Base-by-base conservation (phyloP, 495 filamentous ascomycete species). In the Pseudevernia furfuracea region DNA sequence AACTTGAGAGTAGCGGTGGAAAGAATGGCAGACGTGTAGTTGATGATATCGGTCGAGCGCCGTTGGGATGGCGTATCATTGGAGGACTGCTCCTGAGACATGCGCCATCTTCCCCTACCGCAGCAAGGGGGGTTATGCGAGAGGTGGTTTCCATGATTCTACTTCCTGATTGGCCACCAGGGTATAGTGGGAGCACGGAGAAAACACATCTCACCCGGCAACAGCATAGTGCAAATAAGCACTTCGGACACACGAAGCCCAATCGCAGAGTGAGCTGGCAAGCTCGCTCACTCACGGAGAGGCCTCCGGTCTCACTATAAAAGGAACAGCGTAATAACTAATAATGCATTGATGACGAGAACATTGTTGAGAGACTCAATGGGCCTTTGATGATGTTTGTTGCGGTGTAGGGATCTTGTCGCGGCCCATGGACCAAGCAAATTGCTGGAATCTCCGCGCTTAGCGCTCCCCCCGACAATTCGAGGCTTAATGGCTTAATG, bases 361-460 rank as follows among this genome's bases (percentile, higher is more conserved):
- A 49, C 46, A 25, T 10, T 23, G 7, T 4, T 6, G 2, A 23
- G 44, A 48, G 5, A 10, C n/a, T n/a, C 44, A 49, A 28, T 6
- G n/a, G 5, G 2, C 7, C 10, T 46, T 21, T 11, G 21, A 11
- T 23, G 19, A 2, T 46, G 46, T 9, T 25, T 25, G 23, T 49
- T 25, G 46, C 23, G 23, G n/a, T 25, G n/a, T 49, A 49, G 46
- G n/a, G 46, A 25, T 11, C 23, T 49, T 39, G 11, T 59, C n/a
- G 57, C 36, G 57, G 49, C 49, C 28, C 1, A 19, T 21, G 49
- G 14, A 53, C 49, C 49, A 53, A 53, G 28, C 49, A 53, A 53
- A 30, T 32, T 53, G 14, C 49, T 53, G 28, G 49, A 19, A 53
- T 53, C 49, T 32, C 49, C 49, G 49, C 49, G 49, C 28, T 53